Evolutionary conservation across 768 basidiomycete genomes (phyloP), one percentile per base, ranked within the genome.

Genomic region (Psilocybe cubensis): DNA sequence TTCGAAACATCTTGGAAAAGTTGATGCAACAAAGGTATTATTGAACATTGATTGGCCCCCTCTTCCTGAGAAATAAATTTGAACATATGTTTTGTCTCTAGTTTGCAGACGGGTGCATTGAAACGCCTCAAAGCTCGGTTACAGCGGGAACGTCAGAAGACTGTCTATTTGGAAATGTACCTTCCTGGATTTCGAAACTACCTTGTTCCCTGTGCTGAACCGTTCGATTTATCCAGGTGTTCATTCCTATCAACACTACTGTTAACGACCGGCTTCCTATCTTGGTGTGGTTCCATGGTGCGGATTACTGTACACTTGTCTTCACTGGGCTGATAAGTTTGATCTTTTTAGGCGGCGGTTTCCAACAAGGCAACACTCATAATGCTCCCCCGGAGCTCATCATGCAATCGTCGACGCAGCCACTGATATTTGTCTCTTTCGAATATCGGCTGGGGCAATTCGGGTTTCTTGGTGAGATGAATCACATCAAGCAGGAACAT

Each of bases 201-300:
- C 12, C n/a, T n/a, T n/a, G 21, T n/a, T 27, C 29, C 29, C 17
- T 28, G 18, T 24, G 28, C 46, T 40, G 40, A 25, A 20, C 23
- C 9, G 18, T 31, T 21, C 44, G 7, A 27, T 40, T 18, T 18
- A 10, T 12, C 6, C 46, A 78, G 76, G 72, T 78, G 25, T 74
- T 68, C 44, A 62, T 76, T 28, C 77, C 77, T 8, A 67, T 65
- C 25, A 54, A 61, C 27, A 66, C 68, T 2, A 58, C 44, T 9
- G 56, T 59, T 4, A 43, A 54, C 12, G 63, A 69, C 38, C 63
- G 55, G 20, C 69, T 76, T 20, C 75, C 76, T 0, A 75, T 79
- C 23, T 59, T 79, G 65, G 73, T 79, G 8, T 79, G 68, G 68
- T 76, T 79, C 57, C 76, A 79, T 58, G 78, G 77, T 75, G 35